A percentile compares a stretch with the other conserved stretches of the same genome.
Conservation (phyloP, 1,284 basidiomycete genomes). For the Puccinia polysora region DNA sequence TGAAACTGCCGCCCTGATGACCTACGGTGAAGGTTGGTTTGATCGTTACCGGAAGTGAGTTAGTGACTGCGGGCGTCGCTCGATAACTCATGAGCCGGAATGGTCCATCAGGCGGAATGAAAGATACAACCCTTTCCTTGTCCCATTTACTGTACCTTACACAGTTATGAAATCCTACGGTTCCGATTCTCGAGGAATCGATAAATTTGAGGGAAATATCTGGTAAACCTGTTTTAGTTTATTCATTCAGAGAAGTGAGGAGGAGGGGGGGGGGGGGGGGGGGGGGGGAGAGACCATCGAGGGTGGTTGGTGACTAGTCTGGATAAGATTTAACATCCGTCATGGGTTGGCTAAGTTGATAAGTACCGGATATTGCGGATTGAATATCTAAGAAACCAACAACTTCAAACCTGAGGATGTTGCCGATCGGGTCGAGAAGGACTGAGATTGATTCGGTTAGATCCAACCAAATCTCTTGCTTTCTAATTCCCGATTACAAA, state of each 20-base stretch:
- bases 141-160: conserved; percentile 76
- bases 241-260: too few relatives aligned
- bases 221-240: conserved; percentile 65
- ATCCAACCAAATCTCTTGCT: conserved; percentile 28
- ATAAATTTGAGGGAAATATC: conserved; percentile 76
- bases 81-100: conserved; percentile 84
- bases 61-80: neutral
- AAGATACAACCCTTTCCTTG: conserved; percentile 73
- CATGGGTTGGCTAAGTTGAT: neutral
- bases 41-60: neutral
- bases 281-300: neutral
- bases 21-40: neutral
- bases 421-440: neutral
- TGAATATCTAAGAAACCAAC: conserved; percentile 7
- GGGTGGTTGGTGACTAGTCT: neutral
- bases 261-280: too few relatives aligned
- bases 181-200: conserved; percentile 68
- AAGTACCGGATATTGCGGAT: conserved; percentile 9
- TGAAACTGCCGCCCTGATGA: conserved; percentile 13
- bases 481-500: neutral
- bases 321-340: neutral
- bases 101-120: conserved; percentile 88
- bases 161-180: conserved; percentile 85
- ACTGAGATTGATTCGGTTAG: conserved; percentile 10
- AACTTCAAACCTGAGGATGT: neutral